A percentile compares a stretch with the other conserved stretches of the same genome.
These are phyloP conservation scores for Solanum chmielewskii DNA, from an alignment of 257 asterid genomes.

Conservation along the genomic window DNA sequence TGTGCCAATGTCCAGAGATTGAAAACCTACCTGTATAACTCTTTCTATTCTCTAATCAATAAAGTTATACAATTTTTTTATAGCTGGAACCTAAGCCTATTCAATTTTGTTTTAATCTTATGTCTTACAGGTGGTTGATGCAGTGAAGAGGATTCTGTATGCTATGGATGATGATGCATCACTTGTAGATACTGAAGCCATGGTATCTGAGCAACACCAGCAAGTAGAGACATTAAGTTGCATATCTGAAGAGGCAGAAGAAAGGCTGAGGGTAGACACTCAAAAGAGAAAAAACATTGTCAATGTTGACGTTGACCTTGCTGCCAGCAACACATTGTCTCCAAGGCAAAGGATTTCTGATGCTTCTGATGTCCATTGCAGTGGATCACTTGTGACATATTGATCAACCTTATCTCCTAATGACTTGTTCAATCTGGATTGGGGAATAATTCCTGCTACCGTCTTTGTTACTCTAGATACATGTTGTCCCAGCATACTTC, in stretches of 20 bases:
- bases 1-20: conserved; percentile 66
- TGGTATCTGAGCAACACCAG: conserved; percentile 36
- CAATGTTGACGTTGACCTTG: conserved; percentile 68
- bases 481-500: neutral
- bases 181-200: conserved; percentile 67
- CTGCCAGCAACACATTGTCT: conserved; percentile 62
- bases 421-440: neutral
- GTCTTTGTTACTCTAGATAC: neutral
- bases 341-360: conserved; percentile 75
- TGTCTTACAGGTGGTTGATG: conserved; percentile 49
- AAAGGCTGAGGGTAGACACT: conserved; percentile 35
- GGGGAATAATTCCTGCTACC: neutral
- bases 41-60: neutral
- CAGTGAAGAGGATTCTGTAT: conserved; percentile 54
- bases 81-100: neutral
- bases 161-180: conserved; percentile 64
- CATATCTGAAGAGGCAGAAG: conserved; percentile 38
- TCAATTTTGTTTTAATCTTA: too few relatives aligned
- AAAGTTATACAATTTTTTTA: too few relatives aligned
- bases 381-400: conserved; percentile 63
- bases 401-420: conserved; percentile 12
- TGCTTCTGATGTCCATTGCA: conserved; percentile 73
- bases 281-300: conserved; percentile 76
- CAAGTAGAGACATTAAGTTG: conserved; percentile 19
- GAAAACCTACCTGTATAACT: conserved; percentile 48